Evolutionary conservation across 1,284 basidiomycete genomes (phyloP).

Genomic region (Tylopilus sp.): DNA sequence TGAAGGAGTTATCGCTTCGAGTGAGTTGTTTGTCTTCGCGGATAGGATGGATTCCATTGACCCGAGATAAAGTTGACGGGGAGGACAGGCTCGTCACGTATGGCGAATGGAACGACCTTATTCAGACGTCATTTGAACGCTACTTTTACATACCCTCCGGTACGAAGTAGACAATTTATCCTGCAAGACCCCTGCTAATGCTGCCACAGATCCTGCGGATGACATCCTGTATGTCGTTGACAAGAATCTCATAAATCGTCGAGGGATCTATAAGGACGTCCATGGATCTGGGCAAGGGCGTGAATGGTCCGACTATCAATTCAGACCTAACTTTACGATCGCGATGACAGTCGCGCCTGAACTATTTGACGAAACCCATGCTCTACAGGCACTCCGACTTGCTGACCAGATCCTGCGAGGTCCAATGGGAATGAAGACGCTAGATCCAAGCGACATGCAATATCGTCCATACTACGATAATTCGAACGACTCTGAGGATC

Average conservation of each 20-base stretch:
- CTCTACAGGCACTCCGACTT: slow-evolving; percentile 72
- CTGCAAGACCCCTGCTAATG: slow-evolving; percentile 1
- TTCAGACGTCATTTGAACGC: slow-evolving; percentile 87
- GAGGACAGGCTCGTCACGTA: slow-evolving; percentile 77
- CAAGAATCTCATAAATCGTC: slow-evolving; percentile 74
- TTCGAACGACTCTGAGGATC: slow-evolving; percentile 82
- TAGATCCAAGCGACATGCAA: slow-evolving; percentile 82
- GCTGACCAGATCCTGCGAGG: slow-evolving; percentile 76
- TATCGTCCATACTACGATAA: slow-evolving; percentile 93
- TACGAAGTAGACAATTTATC: slow-evolving; percentile 36
- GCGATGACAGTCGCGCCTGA: slow-evolving; percentile 98
- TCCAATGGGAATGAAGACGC: slow-evolving; percentile 92
- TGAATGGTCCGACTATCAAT: slow-evolving; percentile 97
- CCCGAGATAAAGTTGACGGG: slow-evolving; percentile 60
- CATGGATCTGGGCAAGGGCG: slow-evolving; percentile 83
- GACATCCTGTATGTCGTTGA: slow-evolving; percentile 77
- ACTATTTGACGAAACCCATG: slow-evolving; percentile 82
- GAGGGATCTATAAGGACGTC: slow-evolving; percentile 99
- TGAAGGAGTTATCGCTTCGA: slow-evolving; percentile 79
- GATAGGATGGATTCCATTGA: slow-evolving; percentile 9
- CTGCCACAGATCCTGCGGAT: slow-evolving; percentile 58
- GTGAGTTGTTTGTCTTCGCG: slow-evolving; percentile 50
- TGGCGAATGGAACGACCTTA: slow-evolving; percentile 83
- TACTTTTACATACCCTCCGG: slow-evolving; percentile 88
- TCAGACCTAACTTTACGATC: slow-evolving; percentile 90